These are phyloP conservation scores for Alternaria sp. DNA, from an alignment of 2,329 filamentous ascomycete genomes.

Conservation along the genomic window DNA sequence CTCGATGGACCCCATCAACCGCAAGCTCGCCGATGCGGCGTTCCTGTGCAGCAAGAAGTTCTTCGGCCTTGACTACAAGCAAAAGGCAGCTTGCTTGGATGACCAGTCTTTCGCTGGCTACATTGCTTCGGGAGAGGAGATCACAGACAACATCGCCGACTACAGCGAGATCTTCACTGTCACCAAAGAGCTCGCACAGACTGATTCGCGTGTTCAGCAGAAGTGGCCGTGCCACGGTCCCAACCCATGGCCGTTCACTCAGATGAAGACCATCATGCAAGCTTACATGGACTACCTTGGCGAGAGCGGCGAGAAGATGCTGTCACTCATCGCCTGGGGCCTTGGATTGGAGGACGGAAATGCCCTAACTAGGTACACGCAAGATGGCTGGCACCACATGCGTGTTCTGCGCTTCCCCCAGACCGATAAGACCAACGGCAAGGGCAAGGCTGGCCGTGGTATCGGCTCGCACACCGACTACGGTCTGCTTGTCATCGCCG, in stretches of 20 bases:
- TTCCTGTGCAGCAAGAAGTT: slow-evolving; percentile 14
- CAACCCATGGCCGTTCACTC: slow-evolving; percentile 55
- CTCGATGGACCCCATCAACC: slow-evolving; percentile 14
- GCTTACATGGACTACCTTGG: slow-evolving; percentile 53
- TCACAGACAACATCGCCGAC: slow-evolving; percentile 54
- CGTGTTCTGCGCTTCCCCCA: slow-evolving; percentile 54
- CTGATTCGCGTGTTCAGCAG: slow-evolving; percentile 49
- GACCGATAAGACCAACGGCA: slow-evolving; percentile 52
- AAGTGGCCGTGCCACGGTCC: slow-evolving; percentile 60
- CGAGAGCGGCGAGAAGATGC: slow-evolving; percentile 53
- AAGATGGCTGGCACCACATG: slow-evolving; percentile 61
- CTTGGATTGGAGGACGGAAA: slow-evolving; percentile 49
- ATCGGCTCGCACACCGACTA: slow-evolving; percentile 62
- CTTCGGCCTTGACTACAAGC: slow-evolving; percentile 2
- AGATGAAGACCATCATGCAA: slow-evolving; percentile 51
- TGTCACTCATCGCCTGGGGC: slow-evolving; percentile 56
- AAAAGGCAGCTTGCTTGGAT: slow-evolving; percentile 55
- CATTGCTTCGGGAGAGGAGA: slow-evolving; percentile 55
- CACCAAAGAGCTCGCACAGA: slow-evolving; percentile 54
- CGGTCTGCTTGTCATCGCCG: slow-evolving; percentile 58
- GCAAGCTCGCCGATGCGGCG: slow-evolving; percentile 11
- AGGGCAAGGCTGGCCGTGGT: slow-evolving; percentile 57
- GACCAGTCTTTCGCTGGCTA: slow-evolving; percentile 57
- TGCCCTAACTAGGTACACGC: slow-evolving; percentile 51
- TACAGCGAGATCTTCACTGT: slow-evolving; percentile 62